These are phyloP conservation scores for Syncephalis plumigaleata DNA, from an alignment of 371 early-diverging fungal species.

Conservation along the genomic window DNA sequence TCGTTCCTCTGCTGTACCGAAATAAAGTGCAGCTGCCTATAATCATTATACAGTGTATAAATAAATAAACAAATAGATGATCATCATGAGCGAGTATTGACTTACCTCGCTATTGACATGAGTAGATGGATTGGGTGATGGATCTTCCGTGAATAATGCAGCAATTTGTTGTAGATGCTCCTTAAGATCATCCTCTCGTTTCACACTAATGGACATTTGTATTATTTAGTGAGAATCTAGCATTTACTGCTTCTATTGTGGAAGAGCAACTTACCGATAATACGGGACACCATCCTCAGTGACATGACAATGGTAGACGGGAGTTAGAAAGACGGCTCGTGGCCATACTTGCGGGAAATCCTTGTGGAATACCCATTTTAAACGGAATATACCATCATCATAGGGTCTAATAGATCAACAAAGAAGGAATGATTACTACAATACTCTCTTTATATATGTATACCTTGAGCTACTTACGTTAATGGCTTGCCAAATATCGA, in stretches of 20 bases:
- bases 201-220: slow-evolving; percentile 6
- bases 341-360: slow-evolving; percentile 27
- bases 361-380: slow-evolving; percentile 25
- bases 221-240: too few species aligned
- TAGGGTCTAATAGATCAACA: slow-evolving; percentile 10
- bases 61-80: too few species aligned
- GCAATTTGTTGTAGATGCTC: slow-evolving; percentile 15
- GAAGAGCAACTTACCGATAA: slow-evolving; percentile 6
- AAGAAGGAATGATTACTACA: too few species aligned
- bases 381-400: slow-evolving; percentile 32
- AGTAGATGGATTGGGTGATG: slow-evolving; percentile 22
- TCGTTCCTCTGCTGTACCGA: slow-evolving; percentile 22
- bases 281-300: slow-evolving; percentile 30
- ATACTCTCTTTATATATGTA: too few species aligned
- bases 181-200: slow-evolving; percentile 17
- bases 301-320: slow-evolving; percentile 32
- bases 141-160: slow-evolving; percentile 16
- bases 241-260: too few species aligned
- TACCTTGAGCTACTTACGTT: too few species aligned
- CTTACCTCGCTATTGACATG: slow-evolving; percentile 22
- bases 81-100: neutral
- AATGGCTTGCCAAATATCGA: too few species aligned
- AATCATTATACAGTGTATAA: too few species aligned
- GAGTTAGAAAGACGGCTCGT: slow-evolving; percentile 22
- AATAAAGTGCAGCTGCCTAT: slow-evolving; percentile 24